Percentiles rank a stretch among this genome's conserved stretches.
These are phyloP conservation scores for Chytriomyces sp. DNA, from an alignment of 192 early-diverging fungal genomes.

Conservation along the genomic window DNA sequence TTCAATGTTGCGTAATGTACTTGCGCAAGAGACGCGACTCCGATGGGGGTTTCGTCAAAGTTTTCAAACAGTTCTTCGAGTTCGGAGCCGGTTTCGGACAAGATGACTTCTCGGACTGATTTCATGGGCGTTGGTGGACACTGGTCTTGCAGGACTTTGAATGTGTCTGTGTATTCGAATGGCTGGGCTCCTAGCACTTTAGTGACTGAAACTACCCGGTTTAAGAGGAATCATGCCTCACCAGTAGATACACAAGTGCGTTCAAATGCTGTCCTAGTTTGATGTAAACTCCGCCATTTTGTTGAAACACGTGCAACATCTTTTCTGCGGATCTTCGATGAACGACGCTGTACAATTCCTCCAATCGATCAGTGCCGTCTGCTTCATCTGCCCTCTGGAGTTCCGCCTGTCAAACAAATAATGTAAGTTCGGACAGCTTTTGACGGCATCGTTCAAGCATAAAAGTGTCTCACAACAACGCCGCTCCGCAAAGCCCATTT, in stretches of 20 bases:
- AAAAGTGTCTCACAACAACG: conserved; percentile 25
- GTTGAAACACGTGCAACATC: conserved; percentile 64
- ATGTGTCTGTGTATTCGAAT: conserved; percentile 85
- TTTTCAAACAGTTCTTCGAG: conserved; percentile 71
- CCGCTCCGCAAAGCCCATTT: conserved; percentile 52
- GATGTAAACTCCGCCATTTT: conserved; percentile 83
- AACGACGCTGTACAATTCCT: neutral
- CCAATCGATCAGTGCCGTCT: neutral
- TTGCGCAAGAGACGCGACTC: conserved; percentile 91
- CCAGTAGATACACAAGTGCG: conserved; percentile 81
- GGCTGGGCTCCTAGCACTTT: conserved; percentile 45
- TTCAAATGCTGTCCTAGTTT: conserved; percentile 86
- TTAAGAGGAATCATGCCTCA: neutral
- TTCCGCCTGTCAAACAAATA: conserved; percentile 36
- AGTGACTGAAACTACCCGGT: neutral
- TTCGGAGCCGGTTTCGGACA: conserved; percentile 67
- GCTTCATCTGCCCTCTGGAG: neutral
- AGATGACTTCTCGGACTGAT: conserved; percentile 73
- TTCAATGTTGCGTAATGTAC: conserved; percentile 82
- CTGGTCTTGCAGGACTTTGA: conserved; percentile 81
- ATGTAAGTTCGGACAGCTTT: conserved; percentile 46
- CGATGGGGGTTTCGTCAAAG: conserved; percentile 85
- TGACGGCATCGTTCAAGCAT: conserved; percentile 30
- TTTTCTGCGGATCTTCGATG: conserved; percentile 74
- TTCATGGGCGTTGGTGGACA: conserved; percentile 76